A percentile compares a stretch with the other conserved stretches of the same genome.
Evolutionary conservation across 2,329 filamentous ascomycete species (phyloP).

Genomic region (Coniochaeta ligniaria): DNA sequence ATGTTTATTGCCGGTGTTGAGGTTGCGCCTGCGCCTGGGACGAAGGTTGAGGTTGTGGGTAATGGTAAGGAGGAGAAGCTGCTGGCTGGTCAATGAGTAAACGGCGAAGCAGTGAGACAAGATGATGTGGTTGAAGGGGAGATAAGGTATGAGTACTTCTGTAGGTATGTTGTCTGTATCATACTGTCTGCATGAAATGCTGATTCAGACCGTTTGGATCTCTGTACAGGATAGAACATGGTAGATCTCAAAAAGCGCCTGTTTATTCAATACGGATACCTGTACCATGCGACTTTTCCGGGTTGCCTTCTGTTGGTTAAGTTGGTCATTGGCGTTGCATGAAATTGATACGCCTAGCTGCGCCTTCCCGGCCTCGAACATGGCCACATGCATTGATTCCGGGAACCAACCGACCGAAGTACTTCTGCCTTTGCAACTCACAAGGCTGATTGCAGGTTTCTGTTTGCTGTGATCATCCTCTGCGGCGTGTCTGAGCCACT

Average conservation of each 20-base stretch:
- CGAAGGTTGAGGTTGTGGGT: conserved; percentile 6
- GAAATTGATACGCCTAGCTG: no score
- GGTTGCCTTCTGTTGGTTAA: no score
- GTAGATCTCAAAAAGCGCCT: no score
- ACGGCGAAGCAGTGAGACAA: background rate
- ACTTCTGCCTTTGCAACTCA: no score
- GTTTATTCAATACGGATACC: no score
- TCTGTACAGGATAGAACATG: no score
- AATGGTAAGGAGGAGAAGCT: background rate
- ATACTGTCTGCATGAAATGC: no score
- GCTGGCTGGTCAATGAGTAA: background rate
- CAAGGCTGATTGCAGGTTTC: background rate
- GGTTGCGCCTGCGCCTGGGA: conserved; percentile 32
- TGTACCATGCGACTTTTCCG: no score
- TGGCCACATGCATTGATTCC: background rate
- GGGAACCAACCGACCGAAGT: background rate
- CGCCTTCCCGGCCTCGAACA: background rate
- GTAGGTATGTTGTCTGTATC: no score
- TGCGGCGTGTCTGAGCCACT: background rate
- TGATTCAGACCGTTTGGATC: no score
- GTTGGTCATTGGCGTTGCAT: no score
- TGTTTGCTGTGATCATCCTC: background rate
- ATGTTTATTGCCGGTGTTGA: conserved; percentile 75
- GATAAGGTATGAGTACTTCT: no score
- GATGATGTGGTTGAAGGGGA: background rate